These are phyloP conservation scores for Metschnikowia orientalis DNA, from an alignment of 805 yeast species.

Conservation along the genomic window DNA sequence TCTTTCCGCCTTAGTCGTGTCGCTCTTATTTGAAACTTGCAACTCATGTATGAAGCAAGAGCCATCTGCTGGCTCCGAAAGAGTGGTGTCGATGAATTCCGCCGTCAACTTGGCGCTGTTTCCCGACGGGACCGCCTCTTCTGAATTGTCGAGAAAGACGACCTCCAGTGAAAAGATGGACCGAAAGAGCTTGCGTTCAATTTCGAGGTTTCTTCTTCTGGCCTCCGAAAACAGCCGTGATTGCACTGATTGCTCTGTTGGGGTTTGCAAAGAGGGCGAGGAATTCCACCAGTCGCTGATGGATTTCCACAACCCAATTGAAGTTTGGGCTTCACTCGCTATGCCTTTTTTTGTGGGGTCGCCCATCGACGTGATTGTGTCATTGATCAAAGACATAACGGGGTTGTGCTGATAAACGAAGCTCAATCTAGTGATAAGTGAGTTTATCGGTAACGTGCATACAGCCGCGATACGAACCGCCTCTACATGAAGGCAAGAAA, in stretches of 20 bases:
- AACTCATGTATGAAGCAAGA: slow-evolving; percentile 35
- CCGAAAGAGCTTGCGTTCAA: slow-evolving; percentile 33
- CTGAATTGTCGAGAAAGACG: slow-evolving; percentile 1
- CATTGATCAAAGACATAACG: slow-evolving; percentile 13
- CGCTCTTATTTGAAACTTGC: slow-evolving; percentile 24
- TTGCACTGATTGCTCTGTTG: slow-evolving; percentile 12
- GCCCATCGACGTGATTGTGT: slow-evolving; percentile 27
- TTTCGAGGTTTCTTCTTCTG: slow-evolving; percentile 21
- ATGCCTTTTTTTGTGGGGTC: slow-evolving; percentile 9
- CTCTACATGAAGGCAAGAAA: too few species aligned
- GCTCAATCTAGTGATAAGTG: slow-evolving; percentile 19
- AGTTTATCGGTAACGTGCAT: slow-evolving; percentile 31
- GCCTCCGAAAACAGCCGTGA: slow-evolving; percentile 17
- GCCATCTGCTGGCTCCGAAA: slow-evolving; percentile 19
- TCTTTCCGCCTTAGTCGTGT: slow-evolving; percentile 7
- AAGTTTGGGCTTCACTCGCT: slow-evolving; percentile 4
- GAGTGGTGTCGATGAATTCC: slow-evolving; percentile 26
- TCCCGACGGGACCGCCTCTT: slow-evolving; percentile 1
- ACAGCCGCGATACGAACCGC: too few species aligned
- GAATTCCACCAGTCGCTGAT: slow-evolving; percentile 38
- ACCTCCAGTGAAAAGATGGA: slow-evolving; percentile 32
- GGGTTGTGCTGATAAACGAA: not conserved
- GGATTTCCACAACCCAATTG: slow-evolving; percentile 26
- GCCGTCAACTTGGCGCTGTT: slow-evolving; percentile 6
- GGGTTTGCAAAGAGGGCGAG: slow-evolving; percentile 21